These are phyloP conservation scores for Panicum hallii DNA, from an alignment of 202 grass and related monocot genomes.

Conservation along the genomic window DNA sequence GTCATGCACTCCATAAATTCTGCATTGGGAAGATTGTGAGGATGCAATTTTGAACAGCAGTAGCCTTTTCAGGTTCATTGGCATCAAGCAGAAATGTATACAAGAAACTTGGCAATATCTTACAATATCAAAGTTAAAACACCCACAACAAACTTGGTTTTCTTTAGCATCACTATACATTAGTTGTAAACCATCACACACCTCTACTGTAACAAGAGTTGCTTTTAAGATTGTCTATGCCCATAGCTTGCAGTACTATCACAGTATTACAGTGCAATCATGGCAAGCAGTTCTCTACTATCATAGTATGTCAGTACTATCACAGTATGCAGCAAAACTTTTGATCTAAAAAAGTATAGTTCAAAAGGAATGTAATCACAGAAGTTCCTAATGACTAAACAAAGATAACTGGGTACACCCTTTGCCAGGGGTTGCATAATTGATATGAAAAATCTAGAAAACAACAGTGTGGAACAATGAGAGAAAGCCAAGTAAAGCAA, in stretches of 20 bases:
- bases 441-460: neutral
- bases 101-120: slow-evolving; percentile 2
- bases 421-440: neutral
- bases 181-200: neutral
- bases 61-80: slow-evolving; percentile 13
- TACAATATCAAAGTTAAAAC: neutral
- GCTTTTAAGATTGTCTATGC: neutral
- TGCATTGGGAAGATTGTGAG: slow-evolving; percentile 35
- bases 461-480: neutral
- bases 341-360: neutral
- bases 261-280: neutral
- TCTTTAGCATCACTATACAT: neutral
- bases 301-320: too few relatives aligned
- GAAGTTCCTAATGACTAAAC: neutral
- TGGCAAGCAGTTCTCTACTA: neutral
- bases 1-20: slow-evolving; percentile 92
- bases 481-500: too few relatives aligned
- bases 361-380: neutral
- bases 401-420: neutral
- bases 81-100: neutral
- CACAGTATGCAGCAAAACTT: too few relatives aligned
- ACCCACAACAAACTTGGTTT: neutral
- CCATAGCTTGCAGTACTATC: neutral
- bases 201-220: slow-evolving; percentile 1
- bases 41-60: neutral